Evolutionary conservation across 1,284 basidiomycete genomes (phyloP), one percentile per base, ranked within the genome.

Genomic region (Hypsizygus ulmarius): DNA sequence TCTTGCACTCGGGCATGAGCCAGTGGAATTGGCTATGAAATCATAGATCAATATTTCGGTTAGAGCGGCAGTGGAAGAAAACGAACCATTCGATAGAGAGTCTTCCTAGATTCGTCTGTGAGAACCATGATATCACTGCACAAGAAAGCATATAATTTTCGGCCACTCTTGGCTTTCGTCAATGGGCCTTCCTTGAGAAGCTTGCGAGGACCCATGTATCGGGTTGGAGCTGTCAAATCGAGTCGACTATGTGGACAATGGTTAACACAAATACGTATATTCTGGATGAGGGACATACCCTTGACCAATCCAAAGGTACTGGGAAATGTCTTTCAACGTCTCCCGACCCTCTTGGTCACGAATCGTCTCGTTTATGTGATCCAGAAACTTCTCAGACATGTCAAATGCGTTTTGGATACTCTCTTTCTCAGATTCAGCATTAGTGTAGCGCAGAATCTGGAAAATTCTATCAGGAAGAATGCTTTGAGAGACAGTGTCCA

Each of bases 201-300:
- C 53, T 72, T 78, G 16, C 95, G 77, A 7, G 77, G 69, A 1
- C 90, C 93, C 73, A 91, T 84, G 57, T 82, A 77, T 1, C 87
- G 79, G 7, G 93, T 97, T 0, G 90, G 87, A 2, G 87, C 90
- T 0, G 92, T 95, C n/a, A 97, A 71, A 63, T 97, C 93, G 21
- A 97, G 78, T 11, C 87, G 84, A 1, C 90, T 91, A 28, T 37
- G 28, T 28, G 14, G 10, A 36, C 18, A 16, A 7, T 33, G 6
- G 44, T 10, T 37, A 27, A 29, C 28, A 21, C 10, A 12, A 21
- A 36, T 15, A 9, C 15, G 8, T 16, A 21, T 18, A 8, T 29
- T 39, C 9, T 28, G 5, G 37, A 34, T 15, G 1, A 19, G 12
- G n/a, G 8, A 70, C 79, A 58, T 52, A 88, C 87, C 87, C 90